Base-by-base conservation (phyloP, 192 early-diverging fungal species). In the Coemansia sp. region DNA sequence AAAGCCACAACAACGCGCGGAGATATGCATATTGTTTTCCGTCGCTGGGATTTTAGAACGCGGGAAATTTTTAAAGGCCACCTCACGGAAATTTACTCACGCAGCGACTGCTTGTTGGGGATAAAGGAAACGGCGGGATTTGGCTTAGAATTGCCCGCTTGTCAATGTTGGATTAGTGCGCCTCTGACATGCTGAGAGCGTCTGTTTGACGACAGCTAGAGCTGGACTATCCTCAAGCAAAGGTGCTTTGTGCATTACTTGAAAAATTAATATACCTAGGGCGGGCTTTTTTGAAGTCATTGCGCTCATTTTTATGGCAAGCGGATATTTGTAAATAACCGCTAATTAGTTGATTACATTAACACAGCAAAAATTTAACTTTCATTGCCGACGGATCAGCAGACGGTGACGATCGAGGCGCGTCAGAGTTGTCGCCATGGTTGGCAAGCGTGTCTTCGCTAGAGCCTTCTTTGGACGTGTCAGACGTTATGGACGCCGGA, bases 361-460 rank as follows among this genome's bases (percentile, higher is more conserved):
- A 44, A 36, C 71, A 73, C 19, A 79, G 52, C 31, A 79, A 60
- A 59, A 79, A 79, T 20, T 62, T 68, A 37, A 79, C 60, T 31
- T 79, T 70, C 76, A 79, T 79, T 25, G 76, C 69, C 5, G 71
- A 69, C 3, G 76, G 76, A 34, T 79, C 76, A 3, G 34, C 46
- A 0, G 72, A 26, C 36, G 66, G 31, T 1, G 69, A 36, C 8
- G 22, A 20, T 9, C 36, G 28, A 36, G 59, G 8, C 9, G 44
- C 7, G 21, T 42, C 42, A 9, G 20, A 53, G 8, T 17, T 40
- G 19, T 52, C 48, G 7, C 25, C 58, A 1, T 52, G 38, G 38
- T 59, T 71, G 11, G 34, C 58, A 54, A 68, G 28, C 7, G 74
- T 62, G 12, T 72, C 69, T 21, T 71, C 75, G 17, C 65, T 55